A percentile compares a stretch with the other conserved stretches of the same genome.
phyloP scores from a whole-genome alignment of 2,329 filamentous ascomycete species.

The Graphiopsis chlorocephala region DNA sequence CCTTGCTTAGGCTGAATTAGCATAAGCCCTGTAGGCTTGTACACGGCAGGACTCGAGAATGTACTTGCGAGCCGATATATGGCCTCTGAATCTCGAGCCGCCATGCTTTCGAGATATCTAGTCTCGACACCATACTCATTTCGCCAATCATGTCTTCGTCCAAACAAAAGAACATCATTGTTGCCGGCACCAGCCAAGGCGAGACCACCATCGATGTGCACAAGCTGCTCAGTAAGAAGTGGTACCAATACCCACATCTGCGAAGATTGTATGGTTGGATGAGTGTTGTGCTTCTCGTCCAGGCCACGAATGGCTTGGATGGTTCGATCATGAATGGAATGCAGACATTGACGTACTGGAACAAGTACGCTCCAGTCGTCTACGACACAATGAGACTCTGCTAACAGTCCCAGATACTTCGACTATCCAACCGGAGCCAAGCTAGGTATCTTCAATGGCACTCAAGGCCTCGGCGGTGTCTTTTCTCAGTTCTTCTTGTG shows the following conservation, averaged over 20 bases:
- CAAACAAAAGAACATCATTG: slow-evolving; percentile 16
- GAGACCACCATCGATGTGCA: slow-evolving; percentile 19
- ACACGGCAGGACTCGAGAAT: background rate
- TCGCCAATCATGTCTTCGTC: background rate
- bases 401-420: slow-evolving; percentile 29
- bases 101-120: background rate
- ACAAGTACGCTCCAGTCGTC: background rate
- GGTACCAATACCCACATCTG: slow-evolving; percentile 25
- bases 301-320: slow-evolving; percentile 46
- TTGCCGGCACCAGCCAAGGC: slow-evolving; percentile 14
- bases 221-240: slow-evolving; percentile 20
- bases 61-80: background rate
- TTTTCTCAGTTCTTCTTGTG: slow-evolving; percentile 44
- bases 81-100: no score
- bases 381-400: no score
- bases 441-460: slow-evolving; percentile 43
- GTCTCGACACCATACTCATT: background rate
- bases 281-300: slow-evolving; percentile 23
- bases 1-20: background rate
- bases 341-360: slow-evolving; percentile 45
- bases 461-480: slow-evolving; percentile 47
- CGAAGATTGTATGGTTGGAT: slow-evolving; percentile 24
- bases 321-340: slow-evolving; percentile 49
- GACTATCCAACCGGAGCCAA: slow-evolving; percentile 28
- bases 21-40: background rate